Conservation (phyloP, 1,284 basidiomycete species). For the Inonotus hispidus region DNA sequence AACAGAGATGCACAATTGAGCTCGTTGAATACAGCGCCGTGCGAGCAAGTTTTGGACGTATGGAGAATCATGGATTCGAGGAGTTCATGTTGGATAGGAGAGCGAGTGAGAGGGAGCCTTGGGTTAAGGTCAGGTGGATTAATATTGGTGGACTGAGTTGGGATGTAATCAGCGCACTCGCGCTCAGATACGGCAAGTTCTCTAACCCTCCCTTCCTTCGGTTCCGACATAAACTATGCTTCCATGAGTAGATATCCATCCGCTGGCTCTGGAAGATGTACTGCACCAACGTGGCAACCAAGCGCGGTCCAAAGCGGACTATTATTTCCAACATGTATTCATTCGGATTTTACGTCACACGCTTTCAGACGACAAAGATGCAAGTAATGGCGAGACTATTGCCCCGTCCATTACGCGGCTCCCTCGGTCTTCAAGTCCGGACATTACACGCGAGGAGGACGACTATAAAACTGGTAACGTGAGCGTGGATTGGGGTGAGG, state of each 20-base stretch:
- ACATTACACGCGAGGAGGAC: conserved; percentile 27
- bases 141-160: conserved; percentile 66
- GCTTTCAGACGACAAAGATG: conserved; percentile 33
- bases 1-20: conserved; percentile 55
- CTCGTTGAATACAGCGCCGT: conserved; percentile 57
- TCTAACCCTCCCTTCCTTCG: not conserved
- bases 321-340: conserved; percentile 62
- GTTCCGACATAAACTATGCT: not conserved
- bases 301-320: conserved; percentile 63
- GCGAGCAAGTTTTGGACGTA: conserved; percentile 42
- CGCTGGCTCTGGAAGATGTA: conserved; percentile 64
- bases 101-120: conserved; percentile 40
- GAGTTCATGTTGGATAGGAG: conserved; percentile 39
- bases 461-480: conserved; percentile 19
- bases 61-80: conserved; percentile 53
- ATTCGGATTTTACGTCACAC: conserved; percentile 59
- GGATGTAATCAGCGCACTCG: conserved; percentile 63
- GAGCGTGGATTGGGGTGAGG: conserved; percentile 21
- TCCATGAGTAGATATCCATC: conserved; percentile 49
- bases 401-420: conserved; percentile 28
- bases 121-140: conserved; percentile 66
- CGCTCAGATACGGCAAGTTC: conserved; percentile 50
- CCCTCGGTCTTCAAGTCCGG: conserved; percentile 40
- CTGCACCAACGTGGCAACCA: conserved; percentile 47
- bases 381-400: conserved; percentile 4